These are phyloP conservation scores for Zygosaccharomyces bailii DNA, from an alignment of 805 yeast species.

Conservation along the genomic window DNA sequence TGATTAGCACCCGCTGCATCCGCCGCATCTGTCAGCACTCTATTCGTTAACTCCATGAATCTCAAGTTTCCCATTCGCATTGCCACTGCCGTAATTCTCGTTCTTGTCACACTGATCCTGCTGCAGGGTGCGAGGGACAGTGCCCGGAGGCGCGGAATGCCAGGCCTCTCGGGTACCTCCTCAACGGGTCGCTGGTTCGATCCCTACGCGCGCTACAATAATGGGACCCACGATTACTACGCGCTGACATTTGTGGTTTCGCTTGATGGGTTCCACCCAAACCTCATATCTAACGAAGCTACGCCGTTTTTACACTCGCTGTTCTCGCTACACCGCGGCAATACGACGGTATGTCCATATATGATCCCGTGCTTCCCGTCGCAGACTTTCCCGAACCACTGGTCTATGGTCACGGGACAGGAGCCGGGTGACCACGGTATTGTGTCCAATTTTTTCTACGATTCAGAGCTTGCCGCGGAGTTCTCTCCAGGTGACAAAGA, in stretches of 20 bases:
- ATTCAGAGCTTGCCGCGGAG: conserved; percentile 49
- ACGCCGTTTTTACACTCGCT: conserved; percentile 73
- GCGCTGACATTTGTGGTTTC: conserved; percentile 82
- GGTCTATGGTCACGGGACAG: conserved; percentile 85
- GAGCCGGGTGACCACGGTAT: conserved; percentile 84
- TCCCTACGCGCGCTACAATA: conserved; percentile 32
- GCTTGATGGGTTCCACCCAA: conserved; percentile 89
- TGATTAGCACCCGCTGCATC: not conserved
- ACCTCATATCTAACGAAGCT: conserved; percentile 57
- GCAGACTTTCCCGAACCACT: conserved; percentile 87
- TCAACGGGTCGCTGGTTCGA: conserved; percentile 15
- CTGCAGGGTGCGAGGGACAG: conserved; percentile 4
- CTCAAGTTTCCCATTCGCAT: not conserved
- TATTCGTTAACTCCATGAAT: not conserved
- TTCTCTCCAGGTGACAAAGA: conserved; percentile 54
- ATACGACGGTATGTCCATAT: conserved; percentile 51
- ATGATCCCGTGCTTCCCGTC: conserved; percentile 88
- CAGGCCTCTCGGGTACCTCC: not conserved
- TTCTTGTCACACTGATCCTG: not conserved
- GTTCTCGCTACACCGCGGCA: conserved; percentile 38
- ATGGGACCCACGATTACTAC: conserved; percentile 65
- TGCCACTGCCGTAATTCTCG: not conserved
- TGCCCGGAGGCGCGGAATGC: not conserved
- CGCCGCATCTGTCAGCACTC: not conserved
- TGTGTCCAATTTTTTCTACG: conserved; percentile 47